These are phyloP conservation scores for Cyamopsis tetragonoloba DNA, from an alignment of 306 rosid genomes.

Conservation along the genomic window DNA sequence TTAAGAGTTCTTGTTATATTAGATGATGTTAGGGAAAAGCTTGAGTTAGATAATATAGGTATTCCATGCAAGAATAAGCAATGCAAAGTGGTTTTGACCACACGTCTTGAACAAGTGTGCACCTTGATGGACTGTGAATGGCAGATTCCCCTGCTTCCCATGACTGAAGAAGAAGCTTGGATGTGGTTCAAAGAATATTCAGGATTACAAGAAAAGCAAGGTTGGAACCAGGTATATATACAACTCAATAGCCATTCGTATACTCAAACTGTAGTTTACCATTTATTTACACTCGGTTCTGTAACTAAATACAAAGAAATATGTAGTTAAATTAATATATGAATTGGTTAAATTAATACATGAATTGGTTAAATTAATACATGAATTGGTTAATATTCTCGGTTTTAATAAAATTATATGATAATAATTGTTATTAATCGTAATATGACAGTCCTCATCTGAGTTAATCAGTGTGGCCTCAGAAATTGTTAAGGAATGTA, in stretches of 20 bases:
- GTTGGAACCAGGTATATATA: too few relatives aligned
- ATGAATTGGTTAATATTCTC: too few relatives aligned
- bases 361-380: too few relatives aligned
- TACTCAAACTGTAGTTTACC: too few relatives aligned
- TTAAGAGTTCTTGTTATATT: neutral
- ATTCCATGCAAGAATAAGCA: neutral
- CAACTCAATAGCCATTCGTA: too few relatives aligned
- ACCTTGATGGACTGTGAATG: neutral
- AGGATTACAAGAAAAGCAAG: neutral
- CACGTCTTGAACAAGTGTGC: neutral
- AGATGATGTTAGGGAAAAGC: slow-evolving; percentile 3
- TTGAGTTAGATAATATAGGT: neutral
- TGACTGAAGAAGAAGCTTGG: neutral
- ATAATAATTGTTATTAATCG: too few relatives aligned
- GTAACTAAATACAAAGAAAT: too few relatives aligned
- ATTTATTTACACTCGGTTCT: too few relatives aligned
- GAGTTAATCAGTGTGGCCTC: neutral
- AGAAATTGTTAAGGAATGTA: neutral
- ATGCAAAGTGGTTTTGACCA: neutral
- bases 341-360: too few relatives aligned
- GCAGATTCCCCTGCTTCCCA: neutral
- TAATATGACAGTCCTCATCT: neutral
- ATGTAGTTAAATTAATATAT: too few relatives aligned
- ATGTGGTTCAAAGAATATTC: neutral
- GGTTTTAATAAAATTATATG: too few relatives aligned